phyloP scores from a whole-genome alignment of 2,329 filamentous ascomycete species.

The Metarhizium sp. region DNA sequence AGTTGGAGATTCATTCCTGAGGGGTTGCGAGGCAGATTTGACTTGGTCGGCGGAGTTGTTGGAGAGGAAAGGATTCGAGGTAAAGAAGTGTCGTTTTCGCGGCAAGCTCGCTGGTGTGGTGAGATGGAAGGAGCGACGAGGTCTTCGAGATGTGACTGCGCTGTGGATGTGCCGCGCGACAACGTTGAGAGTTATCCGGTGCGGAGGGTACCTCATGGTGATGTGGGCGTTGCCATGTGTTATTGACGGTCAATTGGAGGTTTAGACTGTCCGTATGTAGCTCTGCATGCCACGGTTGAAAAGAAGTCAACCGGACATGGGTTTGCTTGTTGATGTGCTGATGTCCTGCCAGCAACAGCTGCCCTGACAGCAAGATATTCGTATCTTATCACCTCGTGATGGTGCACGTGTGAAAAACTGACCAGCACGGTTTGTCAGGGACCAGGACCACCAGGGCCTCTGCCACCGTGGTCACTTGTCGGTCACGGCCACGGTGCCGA shows the following conservation, averaged over 20 bases:
- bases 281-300: neutral
- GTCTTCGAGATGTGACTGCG: slow-evolving; percentile 15
- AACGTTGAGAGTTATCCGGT: slow-evolving; percentile 22
- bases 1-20: slow-evolving; percentile 10
- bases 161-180: slow-evolving; percentile 19
- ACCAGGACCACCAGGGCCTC: too few species aligned
- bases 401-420: slow-evolving; percentile 6
- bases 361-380: neutral
- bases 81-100: slow-evolving; percentile 55
- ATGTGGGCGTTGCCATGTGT: slow-evolving; percentile 13
- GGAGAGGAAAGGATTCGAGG: slow-evolving; percentile 49
- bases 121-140: slow-evolving; percentile 34
- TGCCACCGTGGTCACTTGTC: too few species aligned
- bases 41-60: slow-evolving; percentile 14
- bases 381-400: slow-evolving; percentile 15
- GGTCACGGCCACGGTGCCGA: too few species aligned
- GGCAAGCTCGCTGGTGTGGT: slow-evolving; percentile 34
- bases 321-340: too few species aligned
- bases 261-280: neutral
- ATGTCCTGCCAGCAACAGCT: too few species aligned
- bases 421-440: neutral
- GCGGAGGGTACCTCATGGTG: slow-evolving; percentile 24
- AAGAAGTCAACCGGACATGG: neutral
- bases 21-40: slow-evolving; percentile 11
- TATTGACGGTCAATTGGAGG: neutral